Evolutionary conservation across 176 grass and related monocot species (phyloP).

Genomic region (Zea mays): Zm-B73-REFERENCE-NAM-5.0 NC_050096.1:303137001-303137500

Average conservation of each 20-base stretch:
- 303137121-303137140: conserved; percentile 52
- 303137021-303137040: no score
- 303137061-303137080: conserved; percentile 63
- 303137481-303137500: conserved; percentile 54
- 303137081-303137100: conserved; percentile 47
- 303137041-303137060: conserved; percentile 36
- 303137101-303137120: conserved; percentile 45
- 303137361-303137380: conserved; percentile 79
- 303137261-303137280: conserved; percentile 69
- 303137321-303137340: conserved; percentile 70
- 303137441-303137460: conserved; percentile 70
- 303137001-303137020: neutral
- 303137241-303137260: conserved; percentile 72
- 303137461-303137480: conserved; percentile 61
- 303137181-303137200: conserved; percentile 62
- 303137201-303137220: conserved; percentile 72
- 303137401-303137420: conserved; percentile 62
- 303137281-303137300: conserved; percentile 76
- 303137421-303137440: conserved; percentile 62
- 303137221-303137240: conserved; percentile 63
- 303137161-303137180: conserved; percentile 61
- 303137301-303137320: conserved; percentile 65
- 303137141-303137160: conserved; percentile 63
- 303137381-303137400: conserved; percentile 47
- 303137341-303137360: conserved; percentile 54